Conservation (phyloP, 345 rosid genomes). For the Litchi chinensis region DNA sequence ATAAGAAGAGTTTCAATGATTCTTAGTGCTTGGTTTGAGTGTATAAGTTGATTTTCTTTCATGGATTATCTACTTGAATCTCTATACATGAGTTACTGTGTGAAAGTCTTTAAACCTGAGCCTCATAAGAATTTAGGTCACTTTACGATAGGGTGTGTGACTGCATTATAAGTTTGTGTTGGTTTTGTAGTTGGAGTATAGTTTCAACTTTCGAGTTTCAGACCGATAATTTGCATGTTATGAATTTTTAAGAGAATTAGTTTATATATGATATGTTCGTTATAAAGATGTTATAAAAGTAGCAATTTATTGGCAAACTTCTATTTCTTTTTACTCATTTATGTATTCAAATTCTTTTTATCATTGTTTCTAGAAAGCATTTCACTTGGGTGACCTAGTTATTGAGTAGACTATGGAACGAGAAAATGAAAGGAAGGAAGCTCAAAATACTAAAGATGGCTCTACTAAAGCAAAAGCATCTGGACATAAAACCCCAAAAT, state of each 20-base stretch:
- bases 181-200: background rate
- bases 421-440: constrained; percentile 33
- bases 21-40: background rate
- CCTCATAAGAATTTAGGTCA: background rate
- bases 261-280: background rate
- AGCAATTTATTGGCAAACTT: background rate
- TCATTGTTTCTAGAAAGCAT: background rate
- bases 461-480: constrained; percentile 36
- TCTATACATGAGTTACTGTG: background rate
- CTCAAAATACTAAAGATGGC: constrained; percentile 29
- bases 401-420: constrained; percentile 35
- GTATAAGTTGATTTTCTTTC: background rate
- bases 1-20: background rate
- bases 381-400: constrained; percentile 3
- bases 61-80: background rate
- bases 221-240: background rate
- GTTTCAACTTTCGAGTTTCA: background rate
- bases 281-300: background rate
- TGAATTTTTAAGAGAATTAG: background rate
- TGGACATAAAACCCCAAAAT: constrained; percentile 32
- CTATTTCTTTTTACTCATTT: background rate
- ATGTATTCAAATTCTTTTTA: too few species aligned
- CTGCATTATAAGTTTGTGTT: background rate
- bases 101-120: background rate
- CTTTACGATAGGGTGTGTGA: background rate